phyloP scores from a whole-genome alignment of 306 rosid species.

The Fragaria vesca region DNA sequence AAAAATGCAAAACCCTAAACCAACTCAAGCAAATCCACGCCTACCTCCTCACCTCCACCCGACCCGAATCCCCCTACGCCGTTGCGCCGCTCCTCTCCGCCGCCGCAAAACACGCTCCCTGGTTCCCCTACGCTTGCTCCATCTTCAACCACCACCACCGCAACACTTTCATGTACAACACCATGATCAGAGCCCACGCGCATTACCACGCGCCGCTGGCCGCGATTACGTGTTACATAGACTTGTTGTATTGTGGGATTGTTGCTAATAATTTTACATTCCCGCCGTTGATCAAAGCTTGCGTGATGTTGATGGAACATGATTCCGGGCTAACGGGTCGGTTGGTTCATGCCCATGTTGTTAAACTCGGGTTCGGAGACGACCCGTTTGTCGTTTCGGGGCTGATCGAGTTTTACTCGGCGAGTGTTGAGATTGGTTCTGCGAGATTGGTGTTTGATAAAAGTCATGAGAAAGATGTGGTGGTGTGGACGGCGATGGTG shows the following conservation, averaged over 20 bases:
- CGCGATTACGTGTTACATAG: slow-evolving; percentile 45
- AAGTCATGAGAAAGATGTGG: slow-evolving; percentile 56
- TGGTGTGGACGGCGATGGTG: slow-evolving; percentile 75
- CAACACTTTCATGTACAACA: slow-evolving; percentile 66
- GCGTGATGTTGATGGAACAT: slow-evolving; percentile 21
- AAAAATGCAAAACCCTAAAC: slow-evolving; percentile 50
- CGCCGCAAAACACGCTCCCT: slow-evolving; percentile 37
- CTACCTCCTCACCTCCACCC: slow-evolving; percentile 52
- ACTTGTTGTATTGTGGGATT: slow-evolving; percentile 51
- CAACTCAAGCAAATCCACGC: slow-evolving; percentile 79
- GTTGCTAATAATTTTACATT: slow-evolving; percentile 73
- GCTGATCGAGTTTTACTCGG: slow-evolving; percentile 56
- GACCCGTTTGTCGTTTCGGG: slow-evolving; percentile 62
- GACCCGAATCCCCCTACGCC: slow-evolving; percentile 39
- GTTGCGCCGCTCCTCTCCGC: slow-evolving; percentile 59
- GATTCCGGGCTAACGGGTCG: slow-evolving; percentile 33
- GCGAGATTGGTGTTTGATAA: slow-evolving; percentile 56
- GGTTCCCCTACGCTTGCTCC: slow-evolving; percentile 51
- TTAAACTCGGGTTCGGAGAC: slow-evolving; percentile 42
- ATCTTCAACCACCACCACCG: slow-evolving; percentile 52
- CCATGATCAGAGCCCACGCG: slow-evolving; percentile 51
- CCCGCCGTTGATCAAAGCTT: slow-evolving; percentile 75
- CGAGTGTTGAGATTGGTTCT: slow-evolving; percentile 22
- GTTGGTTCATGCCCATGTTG: slow-evolving; percentile 63
- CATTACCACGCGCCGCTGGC: slow-evolving; percentile 29